These are phyloP conservation scores for Corrigiola litoralis DNA, from an alignment of 179 eudicot species.

Conservation along the genomic window DNA sequence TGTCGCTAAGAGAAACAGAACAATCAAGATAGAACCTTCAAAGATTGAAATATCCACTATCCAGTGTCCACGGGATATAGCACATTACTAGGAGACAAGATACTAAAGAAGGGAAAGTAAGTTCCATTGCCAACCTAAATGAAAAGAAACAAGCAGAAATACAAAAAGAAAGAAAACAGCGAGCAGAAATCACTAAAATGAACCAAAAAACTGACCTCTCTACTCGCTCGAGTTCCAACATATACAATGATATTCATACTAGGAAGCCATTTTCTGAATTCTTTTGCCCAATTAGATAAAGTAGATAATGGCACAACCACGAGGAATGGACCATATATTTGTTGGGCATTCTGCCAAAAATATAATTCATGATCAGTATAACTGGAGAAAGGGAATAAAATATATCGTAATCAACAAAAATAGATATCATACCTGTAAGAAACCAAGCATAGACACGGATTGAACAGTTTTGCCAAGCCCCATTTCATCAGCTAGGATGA, in stretches of 20 bases:
- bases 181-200: not conserved
- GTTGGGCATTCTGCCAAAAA: constrained; percentile 77
- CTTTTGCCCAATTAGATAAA: constrained; percentile 98
- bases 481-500: constrained; percentile 99
- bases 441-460: constrained; percentile 99
- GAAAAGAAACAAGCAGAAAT: too few relatives aligned
- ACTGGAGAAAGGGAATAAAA: not conserved
- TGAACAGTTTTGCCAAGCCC: constrained; percentile 99
- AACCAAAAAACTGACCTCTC: constrained; percentile 61
- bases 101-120: too few relatives aligned
- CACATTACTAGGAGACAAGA: too few relatives aligned
- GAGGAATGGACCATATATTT: constrained; percentile 93
- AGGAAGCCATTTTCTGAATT: constrained; percentile 98
- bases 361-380: constrained; percentile 11
- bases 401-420: not conserved
- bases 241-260: constrained; percentile 81
- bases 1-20: too few relatives aligned
- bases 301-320: constrained; percentile 98
- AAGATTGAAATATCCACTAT: too few relatives aligned
- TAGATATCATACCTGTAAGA: constrained; percentile 61
- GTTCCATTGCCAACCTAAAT: too few relatives aligned
- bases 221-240: constrained; percentile 97
- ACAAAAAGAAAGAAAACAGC: not conserved
- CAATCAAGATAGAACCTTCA: too few relatives aligned
- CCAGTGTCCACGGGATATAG: too few relatives aligned